phyloP scores from a whole-genome alignment of 176 grass and related monocot genomes.

The Elymus sibiricus region DNA sequence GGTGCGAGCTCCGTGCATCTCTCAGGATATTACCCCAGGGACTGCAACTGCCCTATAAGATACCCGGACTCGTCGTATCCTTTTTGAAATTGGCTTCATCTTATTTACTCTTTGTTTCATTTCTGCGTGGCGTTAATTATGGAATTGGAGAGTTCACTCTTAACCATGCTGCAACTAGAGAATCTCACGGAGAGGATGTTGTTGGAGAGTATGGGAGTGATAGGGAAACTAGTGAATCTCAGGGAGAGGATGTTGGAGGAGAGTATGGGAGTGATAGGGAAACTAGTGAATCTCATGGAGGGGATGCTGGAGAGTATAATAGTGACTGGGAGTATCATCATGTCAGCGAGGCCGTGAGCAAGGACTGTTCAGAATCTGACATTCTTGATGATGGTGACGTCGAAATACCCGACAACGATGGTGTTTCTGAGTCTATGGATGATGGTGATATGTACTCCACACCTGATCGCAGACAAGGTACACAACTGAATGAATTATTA shows the following conservation, averaged over 20 bases:
- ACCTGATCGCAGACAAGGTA: constrained; percentile 41
- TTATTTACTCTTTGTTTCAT: background rate
- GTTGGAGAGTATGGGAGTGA: constrained; percentile 27
- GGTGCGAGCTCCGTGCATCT: constrained; percentile 65
- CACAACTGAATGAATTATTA: background rate
- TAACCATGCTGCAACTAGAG: constrained; percentile 43
- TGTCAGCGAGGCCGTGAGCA: background rate
- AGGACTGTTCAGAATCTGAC: constrained; percentile 83
- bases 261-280: constrained; percentile 18
- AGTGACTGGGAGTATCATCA: no score
- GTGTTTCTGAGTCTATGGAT: constrained; percentile 55
- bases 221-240: no score
- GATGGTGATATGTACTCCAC: constrained; percentile 34
- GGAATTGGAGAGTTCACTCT: background rate
- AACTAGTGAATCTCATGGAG: no score
- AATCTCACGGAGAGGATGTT: constrained; percentile 75
- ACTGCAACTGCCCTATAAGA: background rate
- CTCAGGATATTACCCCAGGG: constrained; percentile 48
- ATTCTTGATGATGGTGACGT: constrained; percentile 75
- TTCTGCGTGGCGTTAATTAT: background rate
- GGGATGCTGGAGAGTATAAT: no score
- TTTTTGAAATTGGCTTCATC: background rate
- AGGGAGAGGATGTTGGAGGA: constrained; percentile 46
- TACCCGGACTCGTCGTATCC: constrained; percentile 57
- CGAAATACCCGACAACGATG: constrained; percentile 27